Evolutionary conservation across 2,329 filamentous ascomycete species (phyloP).

Genomic region (Claviceps sp.): DNA sequence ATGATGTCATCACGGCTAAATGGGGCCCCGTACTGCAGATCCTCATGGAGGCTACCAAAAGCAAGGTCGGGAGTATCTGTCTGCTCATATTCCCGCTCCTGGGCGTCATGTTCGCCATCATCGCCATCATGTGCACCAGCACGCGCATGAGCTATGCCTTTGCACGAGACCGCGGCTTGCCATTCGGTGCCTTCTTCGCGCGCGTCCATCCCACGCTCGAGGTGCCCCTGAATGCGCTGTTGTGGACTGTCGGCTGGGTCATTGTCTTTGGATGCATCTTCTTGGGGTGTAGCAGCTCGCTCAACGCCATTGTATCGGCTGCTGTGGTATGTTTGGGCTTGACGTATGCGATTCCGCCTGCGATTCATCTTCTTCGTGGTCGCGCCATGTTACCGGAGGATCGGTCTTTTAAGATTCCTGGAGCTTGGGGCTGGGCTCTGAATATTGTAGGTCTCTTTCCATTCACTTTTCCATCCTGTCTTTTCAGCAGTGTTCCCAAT

Average conservation of each 20-base stretch:
- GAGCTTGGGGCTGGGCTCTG: conserved; percentile 22
- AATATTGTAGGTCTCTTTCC: conserved; percentile 12
- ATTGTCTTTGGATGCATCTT: conserved; percentile 59
- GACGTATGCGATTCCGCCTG: conserved; percentile 62
- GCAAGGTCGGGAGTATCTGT: conserved; percentile 47
- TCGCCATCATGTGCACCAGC: conserved; percentile 51
- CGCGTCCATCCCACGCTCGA: conserved; percentile 46
- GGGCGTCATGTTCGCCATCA: conserved; percentile 40
- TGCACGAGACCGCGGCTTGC: conserved; percentile 50
- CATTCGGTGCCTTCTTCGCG: conserved; percentile 45
- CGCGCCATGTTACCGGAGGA: conserved; percentile 48
- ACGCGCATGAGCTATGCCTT: conserved; percentile 57
- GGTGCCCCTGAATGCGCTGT: conserved; percentile 54
- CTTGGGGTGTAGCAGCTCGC: conserved; percentile 51
- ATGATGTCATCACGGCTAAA: conserved; percentile 39
- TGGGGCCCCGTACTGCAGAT: conserved; percentile 50
- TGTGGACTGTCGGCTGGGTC: conserved; percentile 46
- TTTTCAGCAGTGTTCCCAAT: too few species aligned
- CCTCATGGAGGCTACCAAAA: conserved; percentile 49
- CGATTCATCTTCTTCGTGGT: conserved; percentile 54
- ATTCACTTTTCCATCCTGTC: not conserved
- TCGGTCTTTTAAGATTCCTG: conserved; percentile 23
- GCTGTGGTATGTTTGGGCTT: conserved; percentile 62
- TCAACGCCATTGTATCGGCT: conserved; percentile 59
- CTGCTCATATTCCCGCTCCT: conserved; percentile 53